A percentile compares a stretch with the other conserved stretches of the same genome.
Evolutionary conservation across 352 stramenopile species (phyloP).

Genomic region (Blastocystis sp.): DNA sequence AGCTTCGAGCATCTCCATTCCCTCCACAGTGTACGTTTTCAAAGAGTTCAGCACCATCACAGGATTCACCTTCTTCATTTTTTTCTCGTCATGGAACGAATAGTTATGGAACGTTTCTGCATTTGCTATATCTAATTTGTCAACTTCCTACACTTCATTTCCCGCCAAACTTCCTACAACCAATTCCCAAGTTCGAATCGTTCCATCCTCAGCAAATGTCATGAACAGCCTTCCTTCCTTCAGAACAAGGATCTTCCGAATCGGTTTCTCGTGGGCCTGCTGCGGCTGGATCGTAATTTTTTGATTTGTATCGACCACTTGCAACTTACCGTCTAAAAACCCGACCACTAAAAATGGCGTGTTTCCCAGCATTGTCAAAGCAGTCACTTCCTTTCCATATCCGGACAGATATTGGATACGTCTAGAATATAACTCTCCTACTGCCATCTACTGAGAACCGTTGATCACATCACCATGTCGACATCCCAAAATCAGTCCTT

Average conservation of each 20-base stretch:
- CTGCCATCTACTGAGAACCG: background rate
- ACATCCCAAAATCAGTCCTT: background rate
- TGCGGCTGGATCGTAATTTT: background rate
- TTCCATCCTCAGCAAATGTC: background rate
- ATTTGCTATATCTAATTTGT: background rate
- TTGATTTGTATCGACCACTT: background rate
- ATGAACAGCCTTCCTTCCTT: background rate
- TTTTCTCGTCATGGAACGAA: background rate
- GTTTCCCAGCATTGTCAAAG: background rate
- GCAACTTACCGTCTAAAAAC: background rate
- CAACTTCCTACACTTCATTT: background rate
- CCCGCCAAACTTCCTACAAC: background rate
- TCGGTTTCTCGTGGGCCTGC: background rate
- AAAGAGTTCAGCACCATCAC: background rate
- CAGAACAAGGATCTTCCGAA: background rate
- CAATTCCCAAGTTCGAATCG: background rate
- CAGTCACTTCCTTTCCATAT: background rate
- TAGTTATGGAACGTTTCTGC: background rate
- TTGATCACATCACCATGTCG: background rate
- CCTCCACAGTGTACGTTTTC: slow-evolving; percentile 11
- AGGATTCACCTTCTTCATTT: background rate
- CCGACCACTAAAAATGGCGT: background rate
- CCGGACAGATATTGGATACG: background rate
- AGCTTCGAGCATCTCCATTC: background rate
- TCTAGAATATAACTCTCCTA: background rate